phyloP scores from a whole-genome alignment of 2,329 filamentous ascomycete genomes.

The Sclerotinia subarctica region DNA sequence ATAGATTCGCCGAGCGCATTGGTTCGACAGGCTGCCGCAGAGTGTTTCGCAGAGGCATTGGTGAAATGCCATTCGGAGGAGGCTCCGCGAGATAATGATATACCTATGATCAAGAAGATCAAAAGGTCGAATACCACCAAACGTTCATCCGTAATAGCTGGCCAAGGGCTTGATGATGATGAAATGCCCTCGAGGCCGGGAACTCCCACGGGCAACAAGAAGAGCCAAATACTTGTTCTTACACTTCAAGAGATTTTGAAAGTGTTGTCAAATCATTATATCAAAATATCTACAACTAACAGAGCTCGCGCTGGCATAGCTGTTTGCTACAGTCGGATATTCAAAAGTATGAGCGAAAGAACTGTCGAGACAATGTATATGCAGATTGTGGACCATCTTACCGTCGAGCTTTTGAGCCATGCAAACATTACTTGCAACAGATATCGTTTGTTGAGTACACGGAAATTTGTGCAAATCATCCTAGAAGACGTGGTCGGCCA shows the following conservation, averaged over 20 bases:
- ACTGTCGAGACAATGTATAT: constrained; percentile 81
- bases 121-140: constrained; percentile 63
- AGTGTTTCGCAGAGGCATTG: constrained; percentile 78
- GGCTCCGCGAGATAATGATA: constrained; percentile 47
- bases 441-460: constrained; percentile 79
- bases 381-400: constrained; percentile 75
- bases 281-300: constrained; percentile 73
- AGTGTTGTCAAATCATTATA: constrained; percentile 76
- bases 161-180: constrained; percentile 59
- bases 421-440: constrained; percentile 75
- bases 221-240: constrained; percentile 68
- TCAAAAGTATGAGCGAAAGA: constrained; percentile 75
- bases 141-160: constrained; percentile 46
- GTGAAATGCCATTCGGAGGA: constrained; percentile 74
- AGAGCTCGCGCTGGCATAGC: constrained; percentile 78
- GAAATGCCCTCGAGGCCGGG: constrained; percentile 64
- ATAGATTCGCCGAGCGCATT: constrained; percentile 73
- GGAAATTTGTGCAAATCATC: constrained; percentile 79
- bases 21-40: constrained; percentile 81
- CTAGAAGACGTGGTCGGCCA: constrained; percentile 80
- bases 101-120: constrained; percentile 62
- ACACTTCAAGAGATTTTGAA: constrained; percentile 75
- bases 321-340: constrained; percentile 79
- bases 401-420: constrained; percentile 75
- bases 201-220: constrained; percentile 68